phyloP scores from a whole-genome alignment of 1,284 basidiomycete genomes.

The Trametes versicolor region DNA sequence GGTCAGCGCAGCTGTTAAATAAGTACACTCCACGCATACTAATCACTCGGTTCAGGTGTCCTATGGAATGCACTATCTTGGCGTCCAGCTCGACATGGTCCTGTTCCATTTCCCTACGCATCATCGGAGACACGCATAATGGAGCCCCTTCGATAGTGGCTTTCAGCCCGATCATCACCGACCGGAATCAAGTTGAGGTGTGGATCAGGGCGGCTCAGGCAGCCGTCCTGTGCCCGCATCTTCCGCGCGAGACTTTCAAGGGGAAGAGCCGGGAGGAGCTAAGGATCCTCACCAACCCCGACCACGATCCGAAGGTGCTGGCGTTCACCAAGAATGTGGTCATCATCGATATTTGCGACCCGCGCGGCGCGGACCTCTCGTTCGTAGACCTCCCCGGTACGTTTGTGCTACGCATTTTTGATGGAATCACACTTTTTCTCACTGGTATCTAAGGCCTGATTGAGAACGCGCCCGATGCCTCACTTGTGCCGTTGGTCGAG shows the following conservation, averaged over 20 bases:
- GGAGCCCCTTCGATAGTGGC: not conserved
- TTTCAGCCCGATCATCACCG: constrained; percentile 37
- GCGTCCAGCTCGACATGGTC: constrained; percentile 39
- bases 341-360: constrained; percentile 45
- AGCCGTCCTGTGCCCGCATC: constrained; percentile 41
- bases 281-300: constrained; percentile 18
- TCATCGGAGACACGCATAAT: constrained; percentile 13
- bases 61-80: constrained; percentile 39
- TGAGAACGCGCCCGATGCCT: constrained; percentile 53
- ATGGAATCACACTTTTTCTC: too few relatives aligned
- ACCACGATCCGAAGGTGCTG: constrained; percentile 20
- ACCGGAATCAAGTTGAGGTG: constrained; percentile 41
- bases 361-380: constrained; percentile 55
- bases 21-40: not conserved
- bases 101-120: constrained; percentile 44
- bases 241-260: constrained; percentile 26
- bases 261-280: constrained; percentile 33
- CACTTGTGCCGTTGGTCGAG: constrained; percentile 52
- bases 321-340: constrained; percentile 43
- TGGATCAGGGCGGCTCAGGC: constrained; percentile 45
- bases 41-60: constrained; percentile 30
- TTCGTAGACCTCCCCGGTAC: constrained; percentile 65
- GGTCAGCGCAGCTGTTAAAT: constrained; percentile 44
- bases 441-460: constrained; percentile 54
- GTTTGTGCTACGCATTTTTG: not conserved